These are phyloP conservation scores for Aphanoascus verrucosus DNA, from an alignment of 2,329 filamentous ascomycete genomes.

Conservation along the genomic window DNA sequence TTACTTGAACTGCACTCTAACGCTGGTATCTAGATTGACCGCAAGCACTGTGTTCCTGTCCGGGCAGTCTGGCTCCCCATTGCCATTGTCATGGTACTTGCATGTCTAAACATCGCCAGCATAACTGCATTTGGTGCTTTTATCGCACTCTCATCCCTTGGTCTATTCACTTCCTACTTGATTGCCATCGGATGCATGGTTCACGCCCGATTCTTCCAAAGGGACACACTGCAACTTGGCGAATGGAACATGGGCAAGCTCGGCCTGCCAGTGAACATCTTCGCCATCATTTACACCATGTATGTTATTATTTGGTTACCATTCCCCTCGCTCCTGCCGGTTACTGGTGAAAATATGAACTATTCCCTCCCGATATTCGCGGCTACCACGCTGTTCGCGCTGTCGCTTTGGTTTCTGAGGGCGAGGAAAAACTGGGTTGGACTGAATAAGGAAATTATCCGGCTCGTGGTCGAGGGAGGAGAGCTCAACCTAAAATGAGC, in stretches of 20 bases:
- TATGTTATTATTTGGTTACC: slow-evolving; percentile 26
- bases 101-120: slow-evolving; percentile 33
- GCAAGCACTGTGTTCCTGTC: slow-evolving; percentile 27
- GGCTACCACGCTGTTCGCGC: slow-evolving; percentile 15
- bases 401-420: slow-evolving; percentile 15
- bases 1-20: slow-evolving; percentile 11
- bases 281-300: slow-evolving; percentile 26
- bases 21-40: slow-evolving; percentile 24
- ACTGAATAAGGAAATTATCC: slow-evolving; percentile 16
- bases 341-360: slow-evolving; percentile 31
- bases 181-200: slow-evolving; percentile 31
- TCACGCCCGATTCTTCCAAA: slow-evolving; percentile 23
- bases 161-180: slow-evolving; percentile 33
- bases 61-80: slow-evolving; percentile 30
- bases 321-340: slow-evolving; percentile 28
- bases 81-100: slow-evolving; percentile 26
- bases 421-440: slow-evolving; percentile 15
- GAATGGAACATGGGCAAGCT: slow-evolving; percentile 26
- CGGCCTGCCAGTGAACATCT: slow-evolving; percentile 27
- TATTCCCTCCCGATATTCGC: slow-evolving; percentile 29
- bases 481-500: slow-evolving; percentile 15
- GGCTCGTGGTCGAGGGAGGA: slow-evolving; percentile 16
- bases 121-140: slow-evolving; percentile 33
- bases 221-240: slow-evolving; percentile 19
- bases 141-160: slow-evolving; percentile 30